Evolutionary conservation across 2,329 filamentous ascomycete genomes (phyloP).

Genomic region (Sporothrix brasiliensis): DNA sequence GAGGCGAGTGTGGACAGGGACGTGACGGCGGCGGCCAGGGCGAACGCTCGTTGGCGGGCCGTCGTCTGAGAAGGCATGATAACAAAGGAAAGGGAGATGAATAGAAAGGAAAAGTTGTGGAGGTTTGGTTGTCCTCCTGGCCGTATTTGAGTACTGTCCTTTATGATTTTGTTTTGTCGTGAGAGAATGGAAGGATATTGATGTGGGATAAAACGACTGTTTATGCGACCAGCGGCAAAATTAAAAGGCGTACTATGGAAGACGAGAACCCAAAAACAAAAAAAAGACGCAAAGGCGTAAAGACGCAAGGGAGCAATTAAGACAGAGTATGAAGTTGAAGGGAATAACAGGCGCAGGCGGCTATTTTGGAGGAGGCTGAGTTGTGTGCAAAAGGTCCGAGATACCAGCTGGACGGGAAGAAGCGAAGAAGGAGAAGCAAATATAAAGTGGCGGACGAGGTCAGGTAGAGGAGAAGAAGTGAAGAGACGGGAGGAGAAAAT

Average conservation of each 20-base stretch:
- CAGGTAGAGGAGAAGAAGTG: background rate
- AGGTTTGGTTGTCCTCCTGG: too few relatives aligned
- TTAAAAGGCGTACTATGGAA: background rate
- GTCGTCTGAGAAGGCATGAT: background rate
- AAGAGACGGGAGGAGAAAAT: background rate
- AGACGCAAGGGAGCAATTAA: background rate
- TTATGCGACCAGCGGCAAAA: conserved; percentile 14
- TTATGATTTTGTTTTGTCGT: too few relatives aligned
- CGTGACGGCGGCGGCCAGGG: background rate
- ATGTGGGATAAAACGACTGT: background rate
- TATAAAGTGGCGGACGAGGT: background rate
- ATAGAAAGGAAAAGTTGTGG: too few relatives aligned
- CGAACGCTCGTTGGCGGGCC: conserved; percentile 3
- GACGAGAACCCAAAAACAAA: too few relatives aligned
- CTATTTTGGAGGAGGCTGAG: conserved; percentile 14
- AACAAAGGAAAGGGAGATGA: background rate
- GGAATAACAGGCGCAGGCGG: background rate
- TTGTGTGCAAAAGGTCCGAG: background rate
- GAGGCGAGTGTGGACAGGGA: background rate
- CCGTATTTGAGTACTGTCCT: too few relatives aligned
- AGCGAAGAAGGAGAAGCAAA: background rate
- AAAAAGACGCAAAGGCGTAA: too few relatives aligned
- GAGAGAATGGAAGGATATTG: background rate
- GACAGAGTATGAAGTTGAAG: background rate
- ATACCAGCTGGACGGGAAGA: conserved; percentile 24